Conservation (phyloP, 805 yeast species). For the Ogataea minuta region DNA sequence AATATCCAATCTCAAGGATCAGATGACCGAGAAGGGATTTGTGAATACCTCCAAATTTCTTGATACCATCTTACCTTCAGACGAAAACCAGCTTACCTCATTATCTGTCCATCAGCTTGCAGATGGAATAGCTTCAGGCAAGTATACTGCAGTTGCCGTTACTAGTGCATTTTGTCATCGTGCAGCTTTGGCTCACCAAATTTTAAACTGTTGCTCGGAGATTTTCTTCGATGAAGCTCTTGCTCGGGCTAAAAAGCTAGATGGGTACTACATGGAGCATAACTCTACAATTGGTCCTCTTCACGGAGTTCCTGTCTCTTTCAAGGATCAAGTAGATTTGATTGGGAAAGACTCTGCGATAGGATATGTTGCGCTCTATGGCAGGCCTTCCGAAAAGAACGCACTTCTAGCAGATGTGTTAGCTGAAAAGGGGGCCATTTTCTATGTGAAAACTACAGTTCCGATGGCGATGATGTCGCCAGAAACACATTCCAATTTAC, state of each 20-base stretch:
- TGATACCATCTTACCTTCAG: constrained; percentile 32
- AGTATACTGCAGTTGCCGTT: constrained; percentile 44
- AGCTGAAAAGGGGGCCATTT: constrained; percentile 39
- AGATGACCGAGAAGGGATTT: constrained; percentile 35
- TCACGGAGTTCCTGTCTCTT: constrained; percentile 57
- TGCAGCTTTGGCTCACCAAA: constrained; percentile 57
- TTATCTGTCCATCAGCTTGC: constrained; percentile 16
- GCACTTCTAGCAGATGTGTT: constrained; percentile 33
- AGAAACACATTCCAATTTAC: constrained; percentile 38
- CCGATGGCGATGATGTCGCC: constrained; percentile 44
- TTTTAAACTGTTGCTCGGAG: constrained; percentile 41
- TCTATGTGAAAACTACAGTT: constrained; percentile 42
- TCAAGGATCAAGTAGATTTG: constrained; percentile 46
- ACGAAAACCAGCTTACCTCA: constrained; percentile 42
- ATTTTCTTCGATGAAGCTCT: constrained; percentile 59
- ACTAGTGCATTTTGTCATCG: constrained; percentile 56
- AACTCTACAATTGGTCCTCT: constrained; percentile 58
- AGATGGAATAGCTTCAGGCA: constrained; percentile 29
- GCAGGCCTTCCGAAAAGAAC: constrained; percentile 30
- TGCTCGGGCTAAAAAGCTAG: constrained; percentile 52
- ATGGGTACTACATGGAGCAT: constrained; percentile 43
- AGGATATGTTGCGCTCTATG: constrained; percentile 42
- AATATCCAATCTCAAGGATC: constrained; percentile 34
- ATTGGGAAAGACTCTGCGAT: constrained; percentile 48
- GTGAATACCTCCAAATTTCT: constrained; percentile 38